A percentile compares a stretch with the other conserved stretches of the same genome.
These are phyloP conservation scores for Trichoderma semiorbis DNA, from an alignment of 2,329 filamentous ascomycete genomes.

Conservation along the genomic window DNA sequence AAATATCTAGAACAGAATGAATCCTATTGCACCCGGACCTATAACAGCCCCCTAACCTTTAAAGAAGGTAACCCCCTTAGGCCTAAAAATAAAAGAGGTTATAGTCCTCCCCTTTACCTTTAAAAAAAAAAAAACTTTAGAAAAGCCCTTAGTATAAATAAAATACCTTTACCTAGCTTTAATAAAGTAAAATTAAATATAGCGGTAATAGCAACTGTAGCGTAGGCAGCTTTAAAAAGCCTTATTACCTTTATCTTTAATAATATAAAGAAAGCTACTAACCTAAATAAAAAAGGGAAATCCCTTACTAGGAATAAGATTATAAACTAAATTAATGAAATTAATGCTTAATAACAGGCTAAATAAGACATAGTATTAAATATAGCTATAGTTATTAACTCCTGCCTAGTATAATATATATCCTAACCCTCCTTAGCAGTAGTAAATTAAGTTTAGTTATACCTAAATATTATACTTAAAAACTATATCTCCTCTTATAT, in stretches of 20 bases:
- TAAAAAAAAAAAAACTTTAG: background rate
- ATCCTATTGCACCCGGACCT: no score
- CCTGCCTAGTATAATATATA: background rate
- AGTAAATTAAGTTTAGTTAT: background rate
- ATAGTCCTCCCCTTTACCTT: background rate
- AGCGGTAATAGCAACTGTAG: background rate
- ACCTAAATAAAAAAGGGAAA: background rate
- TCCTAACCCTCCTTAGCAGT: background rate
- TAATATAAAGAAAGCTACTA: background rate
- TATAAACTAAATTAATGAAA: background rate
- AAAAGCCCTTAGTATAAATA: background rate
- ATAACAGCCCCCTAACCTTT: background rate
- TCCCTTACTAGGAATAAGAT: background rate
- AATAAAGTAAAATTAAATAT: background rate
- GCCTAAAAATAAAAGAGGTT: background rate
- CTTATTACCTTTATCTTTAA: background rate
- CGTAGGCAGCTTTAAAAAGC: background rate
- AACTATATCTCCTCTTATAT: no score
- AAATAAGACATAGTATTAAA: background rate
- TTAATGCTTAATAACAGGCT: background rate
- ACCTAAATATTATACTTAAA: no score
- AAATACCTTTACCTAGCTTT: background rate
- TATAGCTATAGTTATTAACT: background rate
- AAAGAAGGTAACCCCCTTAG: background rate
- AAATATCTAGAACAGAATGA: background rate